Conservation (phyloP, 2,329 filamentous ascomycete species). For the Triangularia verruculosa region DNA sequence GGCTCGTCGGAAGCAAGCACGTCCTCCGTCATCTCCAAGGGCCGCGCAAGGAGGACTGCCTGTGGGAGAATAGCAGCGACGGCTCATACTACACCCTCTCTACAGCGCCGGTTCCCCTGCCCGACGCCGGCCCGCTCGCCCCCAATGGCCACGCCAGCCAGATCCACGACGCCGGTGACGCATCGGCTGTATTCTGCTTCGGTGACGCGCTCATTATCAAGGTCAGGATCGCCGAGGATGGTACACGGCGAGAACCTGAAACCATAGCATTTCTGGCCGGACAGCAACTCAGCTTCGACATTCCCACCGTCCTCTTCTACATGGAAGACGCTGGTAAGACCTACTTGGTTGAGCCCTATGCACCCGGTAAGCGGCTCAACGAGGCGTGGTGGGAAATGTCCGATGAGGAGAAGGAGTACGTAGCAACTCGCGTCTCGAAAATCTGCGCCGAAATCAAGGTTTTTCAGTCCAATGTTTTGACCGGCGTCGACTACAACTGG, state of each 20-base stretch:
- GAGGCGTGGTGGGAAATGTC: slow-evolving; percentile 19
- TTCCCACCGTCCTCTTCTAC: slow-evolving; percentile 4
- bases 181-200: slow-evolving; percentile 10
- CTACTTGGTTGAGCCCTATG: slow-evolving; percentile 2
- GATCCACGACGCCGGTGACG: slow-evolving; percentile 14
- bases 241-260: slow-evolving; percentile 4
- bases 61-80: slow-evolving; percentile 14
- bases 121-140: slow-evolving; percentile 9
- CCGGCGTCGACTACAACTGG: slow-evolving; percentile 16
- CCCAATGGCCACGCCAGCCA: slow-evolving; percentile 16
- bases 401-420: slow-evolving; percentile 4
- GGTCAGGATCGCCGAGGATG: slow-evolving; percentile 5
- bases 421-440: background rate
- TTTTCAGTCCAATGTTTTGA: background rate
- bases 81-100: slow-evolving; percentile 18
- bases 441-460: background rate
- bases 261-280: slow-evolving; percentile 1
- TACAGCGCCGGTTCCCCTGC: slow-evolving; percentile 6
- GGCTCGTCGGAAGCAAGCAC: slow-evolving; percentile 18
- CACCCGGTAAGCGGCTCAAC: slow-evolving; percentile 14
- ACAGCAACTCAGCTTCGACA: slow-evolving; percentile 10
- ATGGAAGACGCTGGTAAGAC: slow-evolving; percentile 3
- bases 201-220: slow-evolving; percentile 8
- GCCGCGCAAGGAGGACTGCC: slow-evolving; percentile 9
- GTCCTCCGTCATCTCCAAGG: slow-evolving; percentile 15